Evolutionary conservation across 169 alveolate species (phyloP), one percentile per base, ranked within the genome.

Genomic region (Cryptosporidium tyzzeri): DNA sequence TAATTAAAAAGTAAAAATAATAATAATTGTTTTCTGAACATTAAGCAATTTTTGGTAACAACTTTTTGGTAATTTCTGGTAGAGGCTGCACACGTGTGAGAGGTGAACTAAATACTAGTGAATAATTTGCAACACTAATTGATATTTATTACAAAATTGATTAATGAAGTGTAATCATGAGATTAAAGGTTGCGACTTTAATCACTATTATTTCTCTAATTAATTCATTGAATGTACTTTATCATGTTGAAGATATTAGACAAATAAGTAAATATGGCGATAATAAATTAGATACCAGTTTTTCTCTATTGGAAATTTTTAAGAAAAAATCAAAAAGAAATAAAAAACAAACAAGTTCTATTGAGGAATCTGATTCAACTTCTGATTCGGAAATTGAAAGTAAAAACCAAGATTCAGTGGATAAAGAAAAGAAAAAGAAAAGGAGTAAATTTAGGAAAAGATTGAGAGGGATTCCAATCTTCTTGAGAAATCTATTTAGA

Each of bases 71-170:
- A 16, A 8, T 55, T n/a, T 6, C 26, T 21, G 65, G 35, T 55
- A 21, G 16, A 55, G 5, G 23, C 35, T 55, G 26, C 67, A 55
- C 67, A 55, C 67, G 67, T 55, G 67, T 55, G 67, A 23, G 29
- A 55, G 26, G 3, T 23, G 39, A 26, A 21, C 67, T 2, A 55
- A 55, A 55, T 23, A 0, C n/a, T 10, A 23, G 67, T 3, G 3
- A 55, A 8, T 2, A 23, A 1, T 23, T 55, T 55, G 37, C 37
- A 48, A 48, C 7, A 48, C 7, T 0, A 48, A 14, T 48, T 12
- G 0, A 48, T 12, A 14, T 7, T 48, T 3, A 55, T 10, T 16
- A 21, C 8, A 55, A 8, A 23, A 55, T n/a, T 55, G 18, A 21
- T 9, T 55, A 55, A n/a, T 26, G 3, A 55, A 26, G 1, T 55